Percentiles rank a stretch among this genome's conserved stretches.
Conservation (phyloP, 371 early-diverging fungal genomes). For the Mortierella sp. region DNA sequence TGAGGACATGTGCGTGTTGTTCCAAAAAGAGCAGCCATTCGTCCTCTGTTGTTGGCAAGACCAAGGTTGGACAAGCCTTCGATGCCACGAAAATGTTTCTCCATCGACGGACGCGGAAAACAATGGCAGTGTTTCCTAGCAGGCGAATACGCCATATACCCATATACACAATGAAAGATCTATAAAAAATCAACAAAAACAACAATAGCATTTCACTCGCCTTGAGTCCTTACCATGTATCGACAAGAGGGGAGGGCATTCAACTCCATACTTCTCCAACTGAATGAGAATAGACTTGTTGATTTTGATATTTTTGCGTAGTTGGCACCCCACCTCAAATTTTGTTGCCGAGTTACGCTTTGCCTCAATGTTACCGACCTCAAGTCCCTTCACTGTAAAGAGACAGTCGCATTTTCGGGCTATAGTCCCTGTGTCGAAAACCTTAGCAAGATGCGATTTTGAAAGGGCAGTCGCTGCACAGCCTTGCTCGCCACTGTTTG, state of each 20-base stretch:
- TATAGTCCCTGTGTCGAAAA: conserved; percentile 6
- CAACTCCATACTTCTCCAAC: conserved; percentile 12
- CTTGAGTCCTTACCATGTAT: conserved; percentile 20
- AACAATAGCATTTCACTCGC: no score
- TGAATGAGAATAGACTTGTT: conserved; percentile 22
- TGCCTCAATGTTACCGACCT: conserved; percentile 15
- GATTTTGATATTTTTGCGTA: conserved; percentile 13
- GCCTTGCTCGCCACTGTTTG: conserved; percentile 17
- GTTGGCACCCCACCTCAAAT: conserved; percentile 10
- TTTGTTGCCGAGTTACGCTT: conserved; percentile 5
- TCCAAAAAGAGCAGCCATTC: not conserved
- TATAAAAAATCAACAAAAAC: no score
- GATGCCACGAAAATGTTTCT: conserved; percentile 9
- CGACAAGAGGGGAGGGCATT: conserved; percentile 11
- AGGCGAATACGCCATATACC: no score
- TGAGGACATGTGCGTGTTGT: no score
- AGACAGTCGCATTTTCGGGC: conserved; percentile 17
- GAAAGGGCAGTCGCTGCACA: conserved; percentile 12
- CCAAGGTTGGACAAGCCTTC: not conserved
- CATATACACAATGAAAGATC: no score
- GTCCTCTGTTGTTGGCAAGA: not conserved
- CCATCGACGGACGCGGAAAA: not conserved
- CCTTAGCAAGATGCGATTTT: conserved; percentile 7
- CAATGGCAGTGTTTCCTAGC: conserved; percentile 10
- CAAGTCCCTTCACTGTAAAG: conserved; percentile 4